phyloP scores from a whole-genome alignment of 1,284 basidiomycete species.

The Bondarzewia mesenterica region DNA sequence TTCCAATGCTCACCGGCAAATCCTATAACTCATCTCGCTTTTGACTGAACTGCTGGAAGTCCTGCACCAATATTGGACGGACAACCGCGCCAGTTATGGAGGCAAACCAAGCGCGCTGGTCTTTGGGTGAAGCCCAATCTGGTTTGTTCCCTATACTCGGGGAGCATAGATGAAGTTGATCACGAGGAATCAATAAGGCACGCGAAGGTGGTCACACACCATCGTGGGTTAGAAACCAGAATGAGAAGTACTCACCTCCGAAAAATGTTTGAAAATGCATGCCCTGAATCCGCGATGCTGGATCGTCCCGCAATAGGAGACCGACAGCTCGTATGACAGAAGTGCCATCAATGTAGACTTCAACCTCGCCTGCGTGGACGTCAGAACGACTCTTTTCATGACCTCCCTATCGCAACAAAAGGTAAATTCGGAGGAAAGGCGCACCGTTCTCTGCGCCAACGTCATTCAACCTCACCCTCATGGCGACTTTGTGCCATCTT shows the following conservation, averaged over 20 bases:
- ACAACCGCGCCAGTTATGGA: constrained; percentile 42
- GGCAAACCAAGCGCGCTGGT: constrained; percentile 59
- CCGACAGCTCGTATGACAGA: constrained; percentile 38
- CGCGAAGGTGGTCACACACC: not conserved
- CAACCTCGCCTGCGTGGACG: constrained; percentile 37
- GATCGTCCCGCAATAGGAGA: constrained; percentile 34
- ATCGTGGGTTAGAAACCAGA: not conserved
- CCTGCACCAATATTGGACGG: not conserved
- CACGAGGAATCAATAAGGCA: not conserved
- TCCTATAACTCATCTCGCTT: not conserved
- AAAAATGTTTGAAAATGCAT: constrained; percentile 73
- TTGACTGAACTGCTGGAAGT: not conserved
- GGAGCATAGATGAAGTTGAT: not conserved
- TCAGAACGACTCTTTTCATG: not conserved
- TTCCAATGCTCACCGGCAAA: no score
- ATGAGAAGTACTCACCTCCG: constrained; percentile 36
- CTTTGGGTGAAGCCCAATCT: constrained; percentile 58
- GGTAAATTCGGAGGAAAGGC: constrained; percentile 1
- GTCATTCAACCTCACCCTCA: constrained; percentile 58
- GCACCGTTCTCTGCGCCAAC: constrained; percentile 37
- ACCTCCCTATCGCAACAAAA: not conserved
- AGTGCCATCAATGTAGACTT: constrained; percentile 47
- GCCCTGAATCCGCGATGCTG: constrained; percentile 40
- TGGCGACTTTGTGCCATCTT: constrained; percentile 49
- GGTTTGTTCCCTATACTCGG: constrained; percentile 32